Conservation (phyloP, 83 land plant genomes). For the Diphasiastrum complanatum region DNA sequence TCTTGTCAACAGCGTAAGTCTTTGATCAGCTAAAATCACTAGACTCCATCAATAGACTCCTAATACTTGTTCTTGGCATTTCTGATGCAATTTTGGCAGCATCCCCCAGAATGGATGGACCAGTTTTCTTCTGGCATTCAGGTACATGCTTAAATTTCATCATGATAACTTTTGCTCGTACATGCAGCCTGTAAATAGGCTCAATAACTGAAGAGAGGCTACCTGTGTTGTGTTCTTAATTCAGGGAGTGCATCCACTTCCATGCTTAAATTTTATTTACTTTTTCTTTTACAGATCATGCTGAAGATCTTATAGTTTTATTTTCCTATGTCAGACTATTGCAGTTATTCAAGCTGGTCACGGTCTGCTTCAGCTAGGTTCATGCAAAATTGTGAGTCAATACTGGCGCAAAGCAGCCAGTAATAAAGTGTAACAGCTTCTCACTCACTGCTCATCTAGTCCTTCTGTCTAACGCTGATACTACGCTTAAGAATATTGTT, state of each 20-base stretch:
- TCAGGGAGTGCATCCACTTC: too few relatives aligned
- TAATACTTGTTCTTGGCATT: neutral
- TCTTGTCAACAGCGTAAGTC: too few relatives aligned
- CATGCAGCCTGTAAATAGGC: neutral
- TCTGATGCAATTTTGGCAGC: conserved; percentile 37
- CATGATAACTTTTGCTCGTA: neutral
- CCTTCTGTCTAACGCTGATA: too few relatives aligned
- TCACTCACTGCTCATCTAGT: too few relatives aligned
- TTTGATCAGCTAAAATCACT: neutral
- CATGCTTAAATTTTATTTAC: too few relatives aligned
- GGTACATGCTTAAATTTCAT: conserved; percentile 22
- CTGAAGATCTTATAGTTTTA: neutral
- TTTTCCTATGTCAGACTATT: conserved; percentile 47
- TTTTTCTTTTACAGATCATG: neutral
- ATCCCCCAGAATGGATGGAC: conserved; percentile 92
- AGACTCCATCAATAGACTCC: neutral
- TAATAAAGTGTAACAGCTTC: too few relatives aligned
- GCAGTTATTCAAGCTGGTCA: conserved; percentile 97
- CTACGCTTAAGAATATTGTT: too few relatives aligned
- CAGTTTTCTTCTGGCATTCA: conserved; percentile 88
- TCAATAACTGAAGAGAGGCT: neutral
- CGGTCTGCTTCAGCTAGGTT: conserved; percentile 84
- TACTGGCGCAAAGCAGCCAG: too few relatives aligned
- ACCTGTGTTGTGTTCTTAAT: too few relatives aligned
- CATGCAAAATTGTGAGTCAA: conserved; percentile 93